A percentile compares a stretch with the other conserved stretches of the same genome.
Evolutionary conservation across 164 flowering plant species (phyloP).

Genomic region (Berberis vulgaris): DNA sequence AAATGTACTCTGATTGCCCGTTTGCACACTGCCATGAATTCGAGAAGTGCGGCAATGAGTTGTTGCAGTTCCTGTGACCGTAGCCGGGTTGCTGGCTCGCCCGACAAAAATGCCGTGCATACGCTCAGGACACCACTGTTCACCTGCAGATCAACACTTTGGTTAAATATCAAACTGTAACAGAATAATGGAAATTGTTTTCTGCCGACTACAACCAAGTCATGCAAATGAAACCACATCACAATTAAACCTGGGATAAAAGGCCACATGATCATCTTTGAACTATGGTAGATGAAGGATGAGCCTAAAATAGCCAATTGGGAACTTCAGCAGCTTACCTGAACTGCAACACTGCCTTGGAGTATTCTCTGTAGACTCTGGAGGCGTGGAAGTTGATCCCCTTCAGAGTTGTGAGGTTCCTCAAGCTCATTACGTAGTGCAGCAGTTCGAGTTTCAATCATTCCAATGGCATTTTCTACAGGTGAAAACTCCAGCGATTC

Average conservation of each 20-base stretch:
- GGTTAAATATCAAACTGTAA: too few relatives aligned
- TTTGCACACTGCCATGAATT: conserved; percentile 99
- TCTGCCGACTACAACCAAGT: too few relatives aligned
- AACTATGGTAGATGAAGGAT: too few relatives aligned
- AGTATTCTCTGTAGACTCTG: conserved; percentile 97
- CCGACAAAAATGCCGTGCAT: conserved; percentile 94
- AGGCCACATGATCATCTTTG: not conserved
- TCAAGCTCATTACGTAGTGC: conserved; percentile 94
- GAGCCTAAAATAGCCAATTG: not conserved
- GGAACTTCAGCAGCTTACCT: conserved; percentile 34
- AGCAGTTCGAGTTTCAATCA: conserved; percentile 98
- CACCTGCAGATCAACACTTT: conserved; percentile 45
- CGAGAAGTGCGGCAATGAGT: conserved; percentile 96
- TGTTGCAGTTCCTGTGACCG: conserved; percentile 97
- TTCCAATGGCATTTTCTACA: conserved; percentile 96
- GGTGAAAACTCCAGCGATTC: conserved; percentile 98
- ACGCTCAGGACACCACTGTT: conserved; percentile 97
- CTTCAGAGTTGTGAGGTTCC: conserved; percentile 98
- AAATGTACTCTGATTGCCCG: conserved; percentile 95
- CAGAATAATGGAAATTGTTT: too few relatives aligned
- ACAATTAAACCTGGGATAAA: too few relatives aligned
- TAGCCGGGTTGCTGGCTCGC: conserved; percentile 95
- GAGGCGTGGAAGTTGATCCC: conserved; percentile 96
- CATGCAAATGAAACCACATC: too few relatives aligned
- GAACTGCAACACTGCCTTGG: conserved; percentile 99